These are phyloP conservation scores for Monarda citriodora DNA, from an alignment of 305 asterid species.

Conservation along the genomic window DNA sequence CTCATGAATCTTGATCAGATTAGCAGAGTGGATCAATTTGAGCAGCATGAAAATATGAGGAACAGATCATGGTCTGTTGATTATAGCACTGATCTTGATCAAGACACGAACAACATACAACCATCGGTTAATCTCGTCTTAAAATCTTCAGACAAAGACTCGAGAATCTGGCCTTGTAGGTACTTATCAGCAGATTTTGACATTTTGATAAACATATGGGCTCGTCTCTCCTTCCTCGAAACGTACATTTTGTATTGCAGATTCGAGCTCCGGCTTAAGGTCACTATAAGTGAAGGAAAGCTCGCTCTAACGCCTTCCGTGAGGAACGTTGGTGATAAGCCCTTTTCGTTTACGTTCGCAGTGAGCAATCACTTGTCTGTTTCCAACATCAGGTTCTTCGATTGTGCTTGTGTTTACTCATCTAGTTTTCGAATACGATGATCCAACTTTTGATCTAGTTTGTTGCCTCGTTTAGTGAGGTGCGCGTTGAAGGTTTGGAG, in stretches of 20 bases:
- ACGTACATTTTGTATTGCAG: constrained; percentile 21
- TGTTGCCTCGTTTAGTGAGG: constrained; percentile 40
- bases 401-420: background rate
- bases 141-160: constrained; percentile 51
- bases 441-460: background rate
- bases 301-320: constrained; percentile 55
- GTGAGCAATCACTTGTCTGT: constrained; percentile 47
- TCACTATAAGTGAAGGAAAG: constrained; percentile 47
- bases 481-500: constrained; percentile 78
- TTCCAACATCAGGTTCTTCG: constrained; percentile 51
- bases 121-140: constrained; percentile 50
- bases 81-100: constrained; percentile 33
- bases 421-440: background rate
- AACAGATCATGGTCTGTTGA: constrained; percentile 57
- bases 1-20: background rate
- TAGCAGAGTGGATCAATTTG: constrained; percentile 31
- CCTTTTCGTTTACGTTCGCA: constrained; percentile 51
- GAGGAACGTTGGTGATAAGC: constrained; percentile 52
- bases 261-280: constrained; percentile 56
- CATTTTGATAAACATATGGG: background rate
- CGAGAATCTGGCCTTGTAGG: constrained; percentile 53
- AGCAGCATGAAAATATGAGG: constrained; percentile 49
- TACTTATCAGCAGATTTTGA: constrained; percentile 1
- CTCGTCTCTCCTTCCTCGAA: background rate
- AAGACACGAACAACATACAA: constrained; percentile 29